Base-by-base conservation (phyloP, 495 filamentous ascomycete species). In the Daldinia loculata region DNA sequence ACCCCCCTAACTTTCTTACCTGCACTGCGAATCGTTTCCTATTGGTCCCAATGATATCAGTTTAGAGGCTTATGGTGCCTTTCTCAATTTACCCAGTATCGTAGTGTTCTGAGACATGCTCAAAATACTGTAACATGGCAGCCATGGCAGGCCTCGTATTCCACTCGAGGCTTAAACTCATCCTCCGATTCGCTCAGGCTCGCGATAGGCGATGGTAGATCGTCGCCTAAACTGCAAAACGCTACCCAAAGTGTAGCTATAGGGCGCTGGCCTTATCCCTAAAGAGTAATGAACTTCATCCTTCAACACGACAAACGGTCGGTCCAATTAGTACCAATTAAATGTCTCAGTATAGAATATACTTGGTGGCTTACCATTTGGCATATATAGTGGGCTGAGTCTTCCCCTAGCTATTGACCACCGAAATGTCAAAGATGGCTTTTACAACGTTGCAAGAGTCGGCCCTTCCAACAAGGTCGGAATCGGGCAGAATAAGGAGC, bases 271-370 rank as follows among this genome's bases (percentile, higher is more conserved):
- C 22, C 43, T 51, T 39, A 17, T 41, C 43, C 26, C n/a, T 36
- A 59, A 41, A 52, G 14, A 50, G 30, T 17, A 36, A 6, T 29
- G 43, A 56, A 52, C 19, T 66, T 57, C 22, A 6, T 32, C 4
- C 12, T 17, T n/a, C 38, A 38, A 19, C 34, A 51, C 19, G 27
- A 52, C 4, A 56, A 6, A 27, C 22, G 0, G 50, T 29, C 14
- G 9, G 34, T 52, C 30, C 41, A 59, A 51, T 58, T 36, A 59
- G 24, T 22, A 6, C 39, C 22, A n/a, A 41, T 60, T 67, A 67
- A 60, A 61, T 61, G 45, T 67, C 50, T 67, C 38, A 56, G 51
- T 67, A 56, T 61, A 61, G 27, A 56, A 48, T 39, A 57, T 34
- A 24, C 11, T 24, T 22, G 30, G 19, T 24, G 22, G 32, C 32